Conservation (phyloP, 2,329 filamentous ascomycete genomes). For the Falciphora oryzae region DNA sequence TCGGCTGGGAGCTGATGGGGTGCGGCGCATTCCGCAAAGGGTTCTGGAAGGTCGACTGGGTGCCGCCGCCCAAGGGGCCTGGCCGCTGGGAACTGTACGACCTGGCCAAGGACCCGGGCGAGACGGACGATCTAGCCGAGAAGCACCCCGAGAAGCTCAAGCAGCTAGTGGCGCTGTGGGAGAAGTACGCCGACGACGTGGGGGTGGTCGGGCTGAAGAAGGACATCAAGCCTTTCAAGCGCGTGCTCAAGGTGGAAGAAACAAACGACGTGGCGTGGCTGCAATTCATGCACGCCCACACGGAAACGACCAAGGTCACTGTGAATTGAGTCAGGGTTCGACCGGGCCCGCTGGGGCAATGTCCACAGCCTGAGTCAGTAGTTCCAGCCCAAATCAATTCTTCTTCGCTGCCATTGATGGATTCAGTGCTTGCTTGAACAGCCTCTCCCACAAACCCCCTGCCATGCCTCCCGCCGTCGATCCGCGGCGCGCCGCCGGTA, state of each 20-base stretch:
- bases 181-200: conserved; percentile 26
- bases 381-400: too few relatives aligned
- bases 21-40: conserved; percentile 27
- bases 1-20: conserved; percentile 31
- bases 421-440: background rate
- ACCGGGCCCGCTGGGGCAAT: too few relatives aligned
- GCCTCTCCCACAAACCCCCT: background rate
- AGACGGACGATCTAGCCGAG: conserved; percentile 24
- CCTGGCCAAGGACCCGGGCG: conserved; percentile 25
- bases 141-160: conserved; percentile 21
- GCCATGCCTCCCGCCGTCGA: conserved; percentile 3
- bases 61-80: conserved; percentile 22
- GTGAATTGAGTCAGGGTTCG: too few relatives aligned
- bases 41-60: conserved; percentile 27
- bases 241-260: too few relatives aligned
- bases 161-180: conserved; percentile 22
- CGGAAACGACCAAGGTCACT: too few relatives aligned
- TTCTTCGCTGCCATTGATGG: too few relatives aligned
- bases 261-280: too few relatives aligned
- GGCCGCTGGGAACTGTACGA: conserved; percentile 29
- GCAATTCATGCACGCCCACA: too few relatives aligned
- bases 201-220: conserved; percentile 1
- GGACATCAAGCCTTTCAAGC: too few relatives aligned
- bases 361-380: too few relatives aligned
- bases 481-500: conserved; percentile 30